Base-by-base conservation (phyloP, 2,329 filamentous ascomycete species). In the Onygena corvina region DNA sequence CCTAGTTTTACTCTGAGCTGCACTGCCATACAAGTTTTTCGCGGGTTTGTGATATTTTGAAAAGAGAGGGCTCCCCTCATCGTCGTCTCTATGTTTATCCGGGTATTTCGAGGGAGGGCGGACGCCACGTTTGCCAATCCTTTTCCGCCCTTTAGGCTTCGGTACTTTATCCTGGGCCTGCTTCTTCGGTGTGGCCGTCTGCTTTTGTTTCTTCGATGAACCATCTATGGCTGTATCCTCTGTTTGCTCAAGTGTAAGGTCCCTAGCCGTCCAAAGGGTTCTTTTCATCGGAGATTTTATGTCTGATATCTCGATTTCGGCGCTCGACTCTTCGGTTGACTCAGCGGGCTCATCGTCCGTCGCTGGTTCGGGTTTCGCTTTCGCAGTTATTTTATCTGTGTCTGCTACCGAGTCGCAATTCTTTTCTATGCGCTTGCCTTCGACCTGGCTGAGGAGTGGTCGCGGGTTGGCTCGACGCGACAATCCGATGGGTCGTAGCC, bases 321-420 rank as follows among this genome's bases (percentile, higher is more conserved):
- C 31, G n/a, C 21, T 56, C 36, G 33, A 50, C 12, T 63, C 60
- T 9, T 65, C 64, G 20, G 53, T 61, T 1, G 62, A 64, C 49
- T 64, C 66, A 3, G 62, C 18, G 2, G 65, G 66, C 11, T 63
- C 64, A 45, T 63, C 64, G 31, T 67, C 61, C 9, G 59, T 65
- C 4, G 56, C 62, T 2, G 61, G 62, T 42, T 60, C 54, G 7
- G 36, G 45, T 30, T 38, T 55, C 34, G 8, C 46, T 34, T 30
- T 57, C 40, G 20, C 49, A 11, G 42, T 50, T 51, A 14, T 48
- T 5, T 38, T 52, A 7, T 8, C 18, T 36, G 14, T 14, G 9
- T 40, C 14, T 23, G 21, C 18, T n/a, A 18, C 4, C 11, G 11
- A 4, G 14, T 40, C 36, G 12, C 20, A 23, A 11, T 12, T 40